Evolutionary conservation across 768 basidiomycete species (phyloP).

Genomic region (Tulasnella sp.): DNA sequence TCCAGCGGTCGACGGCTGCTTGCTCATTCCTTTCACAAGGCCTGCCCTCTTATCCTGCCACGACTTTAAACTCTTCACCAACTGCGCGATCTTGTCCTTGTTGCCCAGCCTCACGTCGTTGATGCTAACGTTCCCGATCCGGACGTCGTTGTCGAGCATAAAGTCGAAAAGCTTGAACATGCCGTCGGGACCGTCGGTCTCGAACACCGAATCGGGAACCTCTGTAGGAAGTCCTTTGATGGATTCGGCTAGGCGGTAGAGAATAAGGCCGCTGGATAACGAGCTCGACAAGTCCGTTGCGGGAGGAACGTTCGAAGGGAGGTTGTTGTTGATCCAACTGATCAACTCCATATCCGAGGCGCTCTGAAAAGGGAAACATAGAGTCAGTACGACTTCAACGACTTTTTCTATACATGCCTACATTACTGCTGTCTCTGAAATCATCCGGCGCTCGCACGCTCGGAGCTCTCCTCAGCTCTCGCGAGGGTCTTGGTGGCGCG

Average conservation of each 20-base stretch:
- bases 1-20: conserved; percentile 1
- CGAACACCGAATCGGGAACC: conserved; percentile 72
- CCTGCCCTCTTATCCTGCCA: conserved; percentile 71
- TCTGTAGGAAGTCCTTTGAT: conserved; percentile 40
- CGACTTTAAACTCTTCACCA: conserved; percentile 60
- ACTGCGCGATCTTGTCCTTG: conserved; percentile 65
- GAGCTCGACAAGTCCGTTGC: conserved; percentile 31
- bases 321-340: conserved; percentile 79
- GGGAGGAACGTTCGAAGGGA: conserved; percentile 47
- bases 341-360: conserved; percentile 35
- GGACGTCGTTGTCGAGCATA: conserved; percentile 77
- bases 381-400: neutral
- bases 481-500: conserved; percentile 54
- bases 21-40: conserved; percentile 21
- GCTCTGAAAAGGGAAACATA: neutral
- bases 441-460: neutral
- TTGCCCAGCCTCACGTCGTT: conserved; percentile 83
- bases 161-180: conserved; percentile 87
- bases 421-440: neutral
- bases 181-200: conserved; percentile 69
- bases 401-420: no score
- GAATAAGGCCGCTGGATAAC: conserved; percentile 49
- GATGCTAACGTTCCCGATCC: conserved; percentile 85
- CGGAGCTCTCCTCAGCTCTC: conserved; percentile 38
- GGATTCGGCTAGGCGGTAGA: conserved; percentile 77